A percentile compares a stretch with the other conserved stretches of the same genome.
Conservation (phyloP, 208 protist genomes). For the Leishmania major region DNA sequence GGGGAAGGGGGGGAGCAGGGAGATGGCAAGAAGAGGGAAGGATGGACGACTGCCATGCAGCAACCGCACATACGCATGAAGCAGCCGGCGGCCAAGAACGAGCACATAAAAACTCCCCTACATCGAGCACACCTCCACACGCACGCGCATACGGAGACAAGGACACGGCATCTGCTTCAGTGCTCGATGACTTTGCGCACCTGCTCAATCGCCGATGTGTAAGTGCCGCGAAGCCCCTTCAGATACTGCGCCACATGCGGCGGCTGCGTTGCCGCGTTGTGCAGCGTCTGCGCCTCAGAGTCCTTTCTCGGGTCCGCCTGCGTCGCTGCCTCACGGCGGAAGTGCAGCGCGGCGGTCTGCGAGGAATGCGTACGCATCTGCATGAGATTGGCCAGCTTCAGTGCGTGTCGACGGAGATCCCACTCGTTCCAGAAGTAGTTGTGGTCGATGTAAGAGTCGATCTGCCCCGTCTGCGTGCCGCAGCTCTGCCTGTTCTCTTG, state of each 20-base stretch:
- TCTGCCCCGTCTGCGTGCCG: conserved; percentile 87
- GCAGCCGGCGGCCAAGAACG: too few species aligned
- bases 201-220: conserved; percentile 76
- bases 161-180: conserved; percentile 21
- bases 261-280: conserved; percentile 84
- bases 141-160: not conserved
- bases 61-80: not conserved
- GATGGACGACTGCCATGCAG: not conserved
- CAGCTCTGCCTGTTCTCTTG: conserved; percentile 24
- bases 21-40: not conserved
- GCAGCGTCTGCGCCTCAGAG: conserved; percentile 78
- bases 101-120: not conserved
- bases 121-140: not conserved
- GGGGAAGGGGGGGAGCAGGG: not conserved
- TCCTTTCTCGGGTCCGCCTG: conserved; percentile 76
- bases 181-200: conserved; percentile 82
- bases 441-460: conserved; percentile 84
- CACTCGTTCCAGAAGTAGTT: conserved; percentile 95
- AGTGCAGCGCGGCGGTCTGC: conserved; percentile 88
- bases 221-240: conserved; percentile 86
- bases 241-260: conserved; percentile 85
- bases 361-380: conserved; percentile 86
- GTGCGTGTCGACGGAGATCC: conserved; percentile 89
- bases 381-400: conserved; percentile 91
- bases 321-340: conserved; percentile 77